phyloP scores from a whole-genome alignment of 352 stramenopile genomes.

The Phytophthora podocarpi region DNA sequence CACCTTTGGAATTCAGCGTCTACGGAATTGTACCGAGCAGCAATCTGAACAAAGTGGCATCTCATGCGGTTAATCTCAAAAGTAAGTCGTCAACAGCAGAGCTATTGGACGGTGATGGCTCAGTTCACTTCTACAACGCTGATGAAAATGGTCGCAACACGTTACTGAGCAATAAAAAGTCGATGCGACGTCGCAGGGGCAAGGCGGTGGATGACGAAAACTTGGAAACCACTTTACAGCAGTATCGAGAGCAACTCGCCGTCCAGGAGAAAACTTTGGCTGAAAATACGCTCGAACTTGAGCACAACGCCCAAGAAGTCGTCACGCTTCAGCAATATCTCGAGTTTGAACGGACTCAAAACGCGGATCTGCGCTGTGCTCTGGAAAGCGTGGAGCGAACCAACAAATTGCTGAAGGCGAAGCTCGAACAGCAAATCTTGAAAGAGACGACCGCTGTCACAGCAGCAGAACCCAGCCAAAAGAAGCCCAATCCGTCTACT shows the following conservation, averaged over 20 bases:
- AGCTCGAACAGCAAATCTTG: conserved; percentile 73
- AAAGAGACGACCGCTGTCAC: conserved; percentile 47
- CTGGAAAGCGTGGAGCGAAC: conserved; percentile 62
- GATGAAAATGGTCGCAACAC: conserved; percentile 43
- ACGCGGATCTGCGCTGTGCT: conserved; percentile 36
- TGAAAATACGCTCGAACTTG: conserved; percentile 72
- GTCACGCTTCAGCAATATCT: conserved; percentile 45
- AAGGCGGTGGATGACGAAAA: conserved; percentile 38
- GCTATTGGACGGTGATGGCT: conserved; percentile 27
- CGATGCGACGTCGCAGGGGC: conserved; percentile 44
- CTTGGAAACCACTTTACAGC: conserved; percentile 26
- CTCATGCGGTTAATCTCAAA: conserved; percentile 45
- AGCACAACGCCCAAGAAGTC: conserved; percentile 55
- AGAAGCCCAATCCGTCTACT: not conserved
- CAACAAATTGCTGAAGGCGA: conserved; percentile 65
- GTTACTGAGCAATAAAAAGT: conserved; percentile 54
- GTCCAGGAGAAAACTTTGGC: conserved; percentile 57
- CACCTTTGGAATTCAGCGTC: conserved; percentile 62
- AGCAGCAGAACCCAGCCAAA: not conserved
- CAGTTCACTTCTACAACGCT: conserved; percentile 62
- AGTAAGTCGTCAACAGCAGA: conserved; percentile 21
- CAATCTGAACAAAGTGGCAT: conserved; percentile 76
- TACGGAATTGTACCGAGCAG: conserved; percentile 80
- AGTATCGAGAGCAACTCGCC: conserved; percentile 57
- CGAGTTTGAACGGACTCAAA: conserved; percentile 33